Evolutionary conservation across 148 eudicot species (phyloP).

Genomic region (Nepenthes gracilis): DNA sequence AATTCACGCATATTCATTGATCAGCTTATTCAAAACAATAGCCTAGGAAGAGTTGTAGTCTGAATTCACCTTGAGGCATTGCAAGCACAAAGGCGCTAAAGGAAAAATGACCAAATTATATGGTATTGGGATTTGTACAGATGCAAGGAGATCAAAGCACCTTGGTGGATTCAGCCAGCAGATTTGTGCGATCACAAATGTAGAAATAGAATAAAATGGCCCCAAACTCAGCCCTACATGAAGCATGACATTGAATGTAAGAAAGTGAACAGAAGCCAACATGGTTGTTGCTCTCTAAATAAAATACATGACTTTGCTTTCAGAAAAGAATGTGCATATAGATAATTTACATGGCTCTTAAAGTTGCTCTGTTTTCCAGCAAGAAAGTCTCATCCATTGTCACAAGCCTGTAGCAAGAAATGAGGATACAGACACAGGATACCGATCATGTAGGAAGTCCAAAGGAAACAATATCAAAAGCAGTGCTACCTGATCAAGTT

Average conservation of each 20-base stretch:
- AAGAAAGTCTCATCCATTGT: conserved; percentile 85
- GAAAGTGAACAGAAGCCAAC: conserved; percentile 1
- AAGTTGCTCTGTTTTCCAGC: conserved; percentile 66
- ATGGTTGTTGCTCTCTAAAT: background rate
- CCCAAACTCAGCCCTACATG: conserved; percentile 72
- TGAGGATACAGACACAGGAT: background rate
- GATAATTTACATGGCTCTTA: conserved; percentile 82
- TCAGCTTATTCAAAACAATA: no score
- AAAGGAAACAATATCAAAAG: conserved; percentile 5
- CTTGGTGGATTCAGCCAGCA: conserved; percentile 70
- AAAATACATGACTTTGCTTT: background rate
- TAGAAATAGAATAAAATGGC: conserved; percentile 63
- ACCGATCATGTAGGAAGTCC: conserved; percentile 3
- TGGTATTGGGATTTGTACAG: background rate
- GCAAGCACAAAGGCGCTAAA: no score
- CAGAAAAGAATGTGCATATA: background rate
- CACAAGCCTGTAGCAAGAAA: conserved; percentile 51
- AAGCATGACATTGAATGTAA: conserved; percentile 6
- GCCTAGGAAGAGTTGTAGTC: no score
- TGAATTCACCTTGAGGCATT: no score
- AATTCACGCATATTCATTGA: no score
- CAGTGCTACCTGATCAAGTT: conserved; percentile 60
- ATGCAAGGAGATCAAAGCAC: conserved; percentile 18
- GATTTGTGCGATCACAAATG: conserved; percentile 73
- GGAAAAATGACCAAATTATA: no score